Percentiles rank a stretch among this genome's conserved stretches.
phyloP scores from a whole-genome alignment of 352 stramenopile species.

The Phytophthora citricola region DNA sequence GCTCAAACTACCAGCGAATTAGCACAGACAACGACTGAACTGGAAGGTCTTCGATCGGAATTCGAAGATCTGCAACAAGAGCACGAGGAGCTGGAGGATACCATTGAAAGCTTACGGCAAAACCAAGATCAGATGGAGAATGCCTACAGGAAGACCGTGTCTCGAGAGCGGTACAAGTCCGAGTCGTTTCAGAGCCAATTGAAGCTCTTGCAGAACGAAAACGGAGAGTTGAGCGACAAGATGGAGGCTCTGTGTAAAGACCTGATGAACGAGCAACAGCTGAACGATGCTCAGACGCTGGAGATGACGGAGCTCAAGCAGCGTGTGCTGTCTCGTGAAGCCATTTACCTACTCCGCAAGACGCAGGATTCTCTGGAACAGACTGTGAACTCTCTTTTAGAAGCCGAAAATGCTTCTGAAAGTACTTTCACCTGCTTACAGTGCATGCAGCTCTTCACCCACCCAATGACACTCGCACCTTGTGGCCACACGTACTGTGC shows the following conservation, averaged over 20 bases:
- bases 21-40: slow-evolving; percentile 15
- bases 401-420: slow-evolving; percentile 75
- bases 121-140: slow-evolving; percentile 29
- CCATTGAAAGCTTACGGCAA: slow-evolving; percentile 38
- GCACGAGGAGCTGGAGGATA: slow-evolving; percentile 39
- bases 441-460: slow-evolving; percentile 70
- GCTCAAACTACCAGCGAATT: slow-evolving; percentile 16
- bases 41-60: slow-evolving; percentile 28
- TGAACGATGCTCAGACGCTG: slow-evolving; percentile 43
- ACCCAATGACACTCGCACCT: slow-evolving; percentile 69
- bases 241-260: slow-evolving; percentile 49
- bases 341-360: slow-evolving; percentile 55
- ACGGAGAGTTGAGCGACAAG: slow-evolving; percentile 51
- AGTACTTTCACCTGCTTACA: slow-evolving; percentile 80
- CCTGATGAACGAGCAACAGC: slow-evolving; percentile 47
- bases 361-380: slow-evolving; percentile 75
- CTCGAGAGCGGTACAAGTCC: slow-evolving; percentile 76
- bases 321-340: slow-evolving; percentile 57
- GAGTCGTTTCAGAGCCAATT: slow-evolving; percentile 79
- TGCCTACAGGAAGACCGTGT: slow-evolving; percentile 65
- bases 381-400: slow-evolving; percentile 69
- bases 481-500: slow-evolving; percentile 81
- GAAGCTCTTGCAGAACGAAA: slow-evolving; percentile 72
- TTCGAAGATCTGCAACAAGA: slow-evolving; percentile 40
- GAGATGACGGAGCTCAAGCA: slow-evolving; percentile 59